A percentile compares a stretch with the other conserved stretches of the same genome.
phyloP scores from a whole-genome alignment of 352 stramenopile genomes.

The Globisporangium lucens region DNA sequence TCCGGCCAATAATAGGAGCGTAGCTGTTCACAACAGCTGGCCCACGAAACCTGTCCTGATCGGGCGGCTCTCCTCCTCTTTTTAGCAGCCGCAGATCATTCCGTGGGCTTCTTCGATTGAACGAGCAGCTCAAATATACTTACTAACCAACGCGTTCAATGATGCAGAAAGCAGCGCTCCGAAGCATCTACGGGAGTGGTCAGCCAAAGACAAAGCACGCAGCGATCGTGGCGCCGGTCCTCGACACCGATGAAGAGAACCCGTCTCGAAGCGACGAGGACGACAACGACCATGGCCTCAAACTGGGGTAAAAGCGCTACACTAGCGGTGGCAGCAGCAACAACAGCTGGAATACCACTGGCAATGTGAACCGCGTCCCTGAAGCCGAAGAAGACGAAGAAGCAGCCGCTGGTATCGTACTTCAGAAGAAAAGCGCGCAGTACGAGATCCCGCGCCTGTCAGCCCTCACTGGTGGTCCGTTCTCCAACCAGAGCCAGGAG shows the following conservation, averaged over 20 bases:
- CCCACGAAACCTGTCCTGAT: not conserved
- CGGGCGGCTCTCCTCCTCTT: not conserved
- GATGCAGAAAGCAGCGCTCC: conserved; percentile 41
- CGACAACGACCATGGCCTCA: conserved; percentile 3
- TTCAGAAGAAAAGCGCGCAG: conserved; percentile 17
- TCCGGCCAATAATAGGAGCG: conserved; percentile 5
- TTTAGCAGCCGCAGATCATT: not conserved
- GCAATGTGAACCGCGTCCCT: conserved; percentile 2
- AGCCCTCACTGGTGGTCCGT: not conserved
- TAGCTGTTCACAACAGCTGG: not conserved
- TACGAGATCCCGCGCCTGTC: conserved; percentile 10
- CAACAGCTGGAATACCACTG: conserved; percentile 12
- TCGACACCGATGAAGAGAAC: conserved; percentile 29
- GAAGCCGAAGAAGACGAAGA: conserved; percentile 15
- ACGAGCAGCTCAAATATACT: not conserved
- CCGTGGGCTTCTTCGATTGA: not conserved
- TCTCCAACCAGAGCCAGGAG: conserved; percentile 16
- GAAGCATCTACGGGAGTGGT: conserved; percentile 35
- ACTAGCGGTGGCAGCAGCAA: not conserved
- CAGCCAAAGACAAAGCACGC: conserved; percentile 44
- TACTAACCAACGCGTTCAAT: not conserved
- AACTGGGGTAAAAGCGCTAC: not conserved
- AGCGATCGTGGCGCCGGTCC: conserved; percentile 48
- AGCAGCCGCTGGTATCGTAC: conserved; percentile 5
- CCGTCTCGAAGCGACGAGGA: conserved; percentile 11